Base-by-base conservation (phyloP, 2,329 filamentous ascomycete species). In the Colletotrichum higginsianum region DNA sequence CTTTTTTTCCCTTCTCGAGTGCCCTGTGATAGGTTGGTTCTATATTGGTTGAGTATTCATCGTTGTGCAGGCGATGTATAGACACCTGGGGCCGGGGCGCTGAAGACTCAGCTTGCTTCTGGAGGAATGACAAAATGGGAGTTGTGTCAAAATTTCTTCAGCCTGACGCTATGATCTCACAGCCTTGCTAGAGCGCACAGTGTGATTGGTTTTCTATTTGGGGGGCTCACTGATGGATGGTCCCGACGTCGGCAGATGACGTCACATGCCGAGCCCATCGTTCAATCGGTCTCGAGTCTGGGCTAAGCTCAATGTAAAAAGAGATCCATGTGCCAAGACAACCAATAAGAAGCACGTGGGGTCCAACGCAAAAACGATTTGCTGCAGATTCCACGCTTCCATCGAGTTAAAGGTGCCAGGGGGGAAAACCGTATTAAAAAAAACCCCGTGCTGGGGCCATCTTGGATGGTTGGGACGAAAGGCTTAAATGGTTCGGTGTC, bases 321-420 rank as follows among this genome's bases (percentile, higher is more conserved):
- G n/a, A n/a, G 35, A 38, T 38, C 35, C 40, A 18, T 12, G 13
- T 50, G 68, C 68, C 68, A 71, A 68, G 68, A 47, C 52, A 35
- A n/a, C 64, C 64, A 71, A 71, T 71, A 38, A 49, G n/a, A 46
- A 52, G 38, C 68, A 71, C 68, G 68, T 71, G 58, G 68, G 50
- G 26, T 42, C 23, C 21, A 18, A 23, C n/a, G 50, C 21, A 26
- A 46, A 38, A 57, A 62, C 65, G 65, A 71, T 71, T 71, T 63
- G 68, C 53, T 40, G 44, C 35, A 9, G n/a, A 26, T 23, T 16
- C 11, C 42, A 26, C 15, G n/a, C 60, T 52, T 47, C 26, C 13
- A 18, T n/a, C 47, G 42, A 50, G 46, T 26, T 13, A 15, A 49
- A 9, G 30, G 9, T 12, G 58, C 13, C 47, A 8, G 30, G 30